Conservation (phyloP, 106 monocot species). For the Iris macrosiphon region DNA sequence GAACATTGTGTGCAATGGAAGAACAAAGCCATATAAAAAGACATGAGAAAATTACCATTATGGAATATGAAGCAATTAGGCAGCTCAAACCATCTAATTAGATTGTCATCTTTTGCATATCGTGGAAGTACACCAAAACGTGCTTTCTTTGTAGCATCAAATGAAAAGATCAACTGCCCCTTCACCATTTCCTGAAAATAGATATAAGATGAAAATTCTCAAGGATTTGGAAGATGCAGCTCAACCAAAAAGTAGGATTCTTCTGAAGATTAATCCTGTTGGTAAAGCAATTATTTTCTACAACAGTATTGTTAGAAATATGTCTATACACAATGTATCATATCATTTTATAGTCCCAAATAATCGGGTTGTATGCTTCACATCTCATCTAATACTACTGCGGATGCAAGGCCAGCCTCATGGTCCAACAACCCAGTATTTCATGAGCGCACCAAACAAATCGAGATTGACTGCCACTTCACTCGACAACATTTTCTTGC, state of each 20-base stretch:
- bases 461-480: too few species aligned
- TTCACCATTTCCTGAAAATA: constrained; percentile 77
- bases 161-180: constrained; percentile 52
- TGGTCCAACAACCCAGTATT: too few species aligned
- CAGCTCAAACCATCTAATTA: constrained; percentile 94
- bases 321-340: neutral
- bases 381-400: too few species aligned
- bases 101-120: constrained; percentile 73
- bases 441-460: too few species aligned
- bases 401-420: too few species aligned
- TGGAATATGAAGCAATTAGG: constrained; percentile 94
- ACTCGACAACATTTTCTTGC: too few species aligned
- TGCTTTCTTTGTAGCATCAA: constrained; percentile 71
- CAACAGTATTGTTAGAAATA: neutral
- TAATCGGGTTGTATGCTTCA: too few species aligned
- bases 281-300: neutral
- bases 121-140: constrained; percentile 84
- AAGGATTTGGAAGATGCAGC: too few species aligned
- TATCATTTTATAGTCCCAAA: neutral
- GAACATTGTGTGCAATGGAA: too few species aligned
- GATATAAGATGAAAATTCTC: neutral
- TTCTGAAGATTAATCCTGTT: too few species aligned
- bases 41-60: constrained; percentile 42
- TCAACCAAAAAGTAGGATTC: too few species aligned
- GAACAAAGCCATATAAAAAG: too few species aligned